These are phyloP conservation scores for Botrytis aclada DNA, from an alignment of 2,329 filamentous ascomycete species.

Conservation along the genomic window DNA sequence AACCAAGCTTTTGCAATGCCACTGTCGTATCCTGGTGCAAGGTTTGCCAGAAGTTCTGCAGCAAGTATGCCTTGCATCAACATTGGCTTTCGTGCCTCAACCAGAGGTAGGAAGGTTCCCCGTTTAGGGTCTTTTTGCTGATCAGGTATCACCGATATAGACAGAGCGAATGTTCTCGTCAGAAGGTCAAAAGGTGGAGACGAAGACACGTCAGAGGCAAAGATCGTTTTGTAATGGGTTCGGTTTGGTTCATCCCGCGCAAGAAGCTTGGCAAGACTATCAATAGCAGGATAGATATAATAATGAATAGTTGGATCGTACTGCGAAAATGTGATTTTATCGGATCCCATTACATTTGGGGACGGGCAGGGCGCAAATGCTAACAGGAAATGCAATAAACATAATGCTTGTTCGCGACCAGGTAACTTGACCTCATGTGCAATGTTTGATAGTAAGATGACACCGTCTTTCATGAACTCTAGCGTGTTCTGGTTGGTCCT, in stretches of 20 bases:
- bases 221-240: slow-evolving; percentile 77
- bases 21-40: slow-evolving; percentile 69
- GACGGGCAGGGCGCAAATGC: slow-evolving; percentile 81
- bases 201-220: slow-evolving; percentile 65
- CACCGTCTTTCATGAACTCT: slow-evolving; percentile 95
- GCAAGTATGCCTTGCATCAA: slow-evolving; percentile 90
- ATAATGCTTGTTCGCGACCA: slow-evolving; percentile 80
- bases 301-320: slow-evolving; percentile 81
- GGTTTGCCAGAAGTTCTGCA: slow-evolving; percentile 78
- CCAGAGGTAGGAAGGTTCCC: slow-evolving; percentile 59
- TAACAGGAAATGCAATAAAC: slow-evolving; percentile 82
- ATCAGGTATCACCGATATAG: slow-evolving; percentile 81
- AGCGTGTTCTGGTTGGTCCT: slow-evolving; percentile 79
- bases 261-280: slow-evolving; percentile 85
- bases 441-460: slow-evolving; percentile 87
- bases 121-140: slow-evolving; percentile 58
- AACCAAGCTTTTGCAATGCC: slow-evolving; percentile 77
- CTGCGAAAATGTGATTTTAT: slow-evolving; percentile 68
- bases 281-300: slow-evolving; percentile 86
- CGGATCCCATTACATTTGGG: slow-evolving; percentile 54
- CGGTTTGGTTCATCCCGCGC: slow-evolving; percentile 93
- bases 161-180: slow-evolving; percentile 81
- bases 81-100: slow-evolving; percentile 82
- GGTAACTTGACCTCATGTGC: slow-evolving; percentile 77
- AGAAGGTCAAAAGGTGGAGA: slow-evolving; percentile 72